Evolutionary conservation across 768 basidiomycete genomes (phyloP).

Genomic region (Hortiboletus flavorubellus): DNA sequence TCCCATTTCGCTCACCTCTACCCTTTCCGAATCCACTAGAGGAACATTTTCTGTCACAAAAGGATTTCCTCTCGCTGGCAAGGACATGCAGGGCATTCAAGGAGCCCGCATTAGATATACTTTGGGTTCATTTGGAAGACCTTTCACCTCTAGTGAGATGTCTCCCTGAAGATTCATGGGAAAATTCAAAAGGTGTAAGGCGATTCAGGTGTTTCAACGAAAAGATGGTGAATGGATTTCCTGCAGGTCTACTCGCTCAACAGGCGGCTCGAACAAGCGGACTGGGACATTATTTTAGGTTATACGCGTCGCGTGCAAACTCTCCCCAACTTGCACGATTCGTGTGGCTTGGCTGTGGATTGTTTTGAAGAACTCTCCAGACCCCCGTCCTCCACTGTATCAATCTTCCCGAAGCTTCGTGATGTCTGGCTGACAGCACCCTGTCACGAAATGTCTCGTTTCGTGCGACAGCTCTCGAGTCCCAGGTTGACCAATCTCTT

Average conservation of each 20-base stretch:
- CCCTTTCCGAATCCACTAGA: too few relatives aligned
- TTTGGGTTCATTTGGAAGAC: constrained; percentile 10
- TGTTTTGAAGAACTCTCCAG: constrained; percentile 2
- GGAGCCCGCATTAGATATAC: constrained; percentile 7
- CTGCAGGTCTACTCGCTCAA: constrained; percentile 1
- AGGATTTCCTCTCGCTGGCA: neutral
- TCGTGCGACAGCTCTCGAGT: constrained; percentile 8
- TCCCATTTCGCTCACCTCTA: neutral
- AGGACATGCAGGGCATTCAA: constrained; percentile 17
- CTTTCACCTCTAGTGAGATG: constrained; percentile 11
- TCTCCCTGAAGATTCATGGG: constrained; percentile 1
- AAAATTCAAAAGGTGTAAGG: constrained; percentile 3
- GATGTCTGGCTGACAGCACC: neutral
- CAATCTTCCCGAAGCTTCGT: constrained; percentile 13
- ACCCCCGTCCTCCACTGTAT: neutral
- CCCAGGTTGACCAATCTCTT: neutral
- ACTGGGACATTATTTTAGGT: constrained; percentile 10
- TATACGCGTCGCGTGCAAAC: constrained; percentile 9
- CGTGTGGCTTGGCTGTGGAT: neutral
- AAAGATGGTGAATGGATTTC: neutral
- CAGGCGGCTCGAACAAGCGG: neutral
- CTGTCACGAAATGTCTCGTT: neutral
- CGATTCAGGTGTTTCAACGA: neutral
- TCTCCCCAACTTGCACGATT: neutral
- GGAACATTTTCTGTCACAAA: too few relatives aligned